Base-by-base conservation (phyloP, 257 asterid species). In the Capsicum chinense region DNA sequence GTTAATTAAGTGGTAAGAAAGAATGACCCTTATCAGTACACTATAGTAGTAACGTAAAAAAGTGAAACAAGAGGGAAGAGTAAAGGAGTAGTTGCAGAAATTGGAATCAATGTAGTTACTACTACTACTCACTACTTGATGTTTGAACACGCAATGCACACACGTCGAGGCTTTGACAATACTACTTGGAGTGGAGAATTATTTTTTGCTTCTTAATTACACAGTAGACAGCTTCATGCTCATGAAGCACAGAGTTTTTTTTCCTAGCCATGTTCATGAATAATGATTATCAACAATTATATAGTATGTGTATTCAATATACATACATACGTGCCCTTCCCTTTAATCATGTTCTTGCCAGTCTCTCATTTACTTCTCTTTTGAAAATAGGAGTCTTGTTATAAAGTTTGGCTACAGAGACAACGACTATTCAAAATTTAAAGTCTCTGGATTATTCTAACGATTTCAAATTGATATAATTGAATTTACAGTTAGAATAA, bases 81-180 rank as follows among this genome's bases (percentile, higher is more conserved):
- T 52, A 76, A 76, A 52, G 81, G 62, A 13, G 80, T 48, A 6
- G 44, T 76, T 8, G 63, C 81, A 76, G 81, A 78, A 78, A 26
- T 54, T 15, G 81, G 81, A 78, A 78, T 78, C 81, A 52, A 78
- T 78, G 81, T 78, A 78, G 64, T 78, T 78, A 78, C 81, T 76
- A 52, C 81, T 76, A 76, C 81, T 78, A 54, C 81, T 78, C 59
- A 26, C 81, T 78, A 54, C 9, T 76, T 33, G 5, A 78, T 78
- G 81, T 78, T 78, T 54, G 26, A 78, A 78, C 64, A 78, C 81
- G 81, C 81, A 54, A 78, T 78, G 81, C 81, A 78, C 81, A 56
- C 15, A 78, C 48, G 9, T 78, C 81, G 81, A 54, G 73, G 73
- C 62, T 33, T 66, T 64, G 71, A 64, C 9, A 64, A 56, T 56